Conservation (phyloP, 257 asterid species). For the Przewalskia tangutica region DNA sequence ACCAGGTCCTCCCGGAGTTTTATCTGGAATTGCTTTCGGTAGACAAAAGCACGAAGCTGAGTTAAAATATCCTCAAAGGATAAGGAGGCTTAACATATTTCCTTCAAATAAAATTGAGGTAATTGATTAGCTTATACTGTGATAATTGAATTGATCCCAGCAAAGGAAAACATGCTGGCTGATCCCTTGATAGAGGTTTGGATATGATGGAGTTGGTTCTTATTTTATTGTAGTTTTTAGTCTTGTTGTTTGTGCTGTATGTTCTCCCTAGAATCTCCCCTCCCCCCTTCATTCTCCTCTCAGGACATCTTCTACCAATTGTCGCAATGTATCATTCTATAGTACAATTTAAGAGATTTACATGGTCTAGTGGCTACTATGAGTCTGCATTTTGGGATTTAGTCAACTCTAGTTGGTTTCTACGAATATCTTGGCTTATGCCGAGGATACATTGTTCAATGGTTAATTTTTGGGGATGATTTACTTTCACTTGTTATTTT, state of each 20-base stretch:
- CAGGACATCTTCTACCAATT: background rate
- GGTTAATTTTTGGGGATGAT: background rate
- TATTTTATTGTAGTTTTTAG: background rate
- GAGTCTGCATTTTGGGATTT: background rate
- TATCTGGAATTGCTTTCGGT: constrained; percentile 47
- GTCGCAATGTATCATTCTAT: background rate
- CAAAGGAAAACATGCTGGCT: background rate
- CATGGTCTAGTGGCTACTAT: background rate
- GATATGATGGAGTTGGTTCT: background rate
- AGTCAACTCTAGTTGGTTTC: background rate
- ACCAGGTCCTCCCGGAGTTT: constrained; percentile 54
- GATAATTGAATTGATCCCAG: background rate
- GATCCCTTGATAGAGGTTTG: background rate
- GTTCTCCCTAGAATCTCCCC: background rate
- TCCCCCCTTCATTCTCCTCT: background rate
- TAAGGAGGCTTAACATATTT: constrained; percentile 82
- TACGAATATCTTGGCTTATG: background rate
- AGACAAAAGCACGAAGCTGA: constrained; percentile 92
- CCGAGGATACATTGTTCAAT: background rate
- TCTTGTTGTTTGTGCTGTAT: background rate
- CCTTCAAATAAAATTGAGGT: constrained; percentile 92
- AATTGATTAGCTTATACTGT: constrained; percentile 9
- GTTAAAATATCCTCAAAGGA: constrained; percentile 77
- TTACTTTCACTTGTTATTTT: background rate
- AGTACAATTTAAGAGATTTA: background rate